Evolutionary conservation across 2,329 filamentous ascomycete genomes (phyloP), one percentile per base, ranked within the genome.

Genomic region (Ceratocystis albifundus): DNA sequence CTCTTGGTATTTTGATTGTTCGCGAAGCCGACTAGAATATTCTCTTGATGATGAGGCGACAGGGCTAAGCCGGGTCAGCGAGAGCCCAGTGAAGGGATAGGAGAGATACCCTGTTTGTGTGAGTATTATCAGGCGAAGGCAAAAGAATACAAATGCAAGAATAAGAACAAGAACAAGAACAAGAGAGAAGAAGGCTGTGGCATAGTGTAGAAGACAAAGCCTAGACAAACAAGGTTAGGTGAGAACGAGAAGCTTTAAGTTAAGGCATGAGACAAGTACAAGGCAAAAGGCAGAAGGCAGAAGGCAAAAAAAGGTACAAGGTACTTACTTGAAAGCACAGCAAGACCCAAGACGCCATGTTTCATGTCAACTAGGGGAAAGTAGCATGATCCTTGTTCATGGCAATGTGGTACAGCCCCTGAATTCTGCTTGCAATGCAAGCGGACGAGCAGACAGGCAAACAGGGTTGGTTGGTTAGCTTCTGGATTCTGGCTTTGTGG

Each of bases 371-470:
- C 53, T 22, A 32, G 28, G 53, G 28, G 28, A 17, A 3, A 36
- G 7, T 36, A 36, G 32, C 6, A 8, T 12, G 53, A 20, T 22
- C 50, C 53, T 57, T 32, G 53, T 32, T 50, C 32, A 12, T 36
- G 32, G 32, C 7, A 36, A 57, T 22, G 53, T 57, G 53, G 53
- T 57, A 57, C 53, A 57, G 53, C 53, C 53, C 53, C 53, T 57
- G 53, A 57, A 32, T 32, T 20, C 15, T 30, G 28, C 53, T 57
- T 36, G 53, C 28, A 57, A 57, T 36, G 32, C 32, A 36, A 8
- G 32, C 12, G 32, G 32, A 8, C 32, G 8, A 10, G 8, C 32
- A 36, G 32, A 36, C 8, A 10, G 32, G 32, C 32, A 36, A 36
- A 36, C 32, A 36, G 32, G 32, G 32, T 12, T 32, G 7, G 30